Conservation (phyloP, 1,139 yeast genomes). For the Yamadazyma pseudoaaseri region DNA sequence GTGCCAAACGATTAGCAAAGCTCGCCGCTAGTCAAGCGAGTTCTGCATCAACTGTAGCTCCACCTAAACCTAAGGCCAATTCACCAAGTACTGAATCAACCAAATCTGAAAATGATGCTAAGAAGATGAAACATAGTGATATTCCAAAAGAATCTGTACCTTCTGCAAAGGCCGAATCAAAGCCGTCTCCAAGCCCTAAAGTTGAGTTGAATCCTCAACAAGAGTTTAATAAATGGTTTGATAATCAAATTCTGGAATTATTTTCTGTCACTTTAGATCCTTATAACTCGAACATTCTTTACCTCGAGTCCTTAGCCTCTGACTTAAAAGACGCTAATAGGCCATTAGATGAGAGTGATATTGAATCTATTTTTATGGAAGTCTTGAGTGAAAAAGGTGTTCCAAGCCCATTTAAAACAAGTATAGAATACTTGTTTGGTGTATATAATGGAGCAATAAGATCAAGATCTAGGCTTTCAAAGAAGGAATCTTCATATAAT, state of each 20-base stretch:
- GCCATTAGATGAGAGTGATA: constrained; percentile 23
- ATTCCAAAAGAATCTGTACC: background rate
- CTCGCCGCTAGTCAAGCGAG: constrained; percentile 26
- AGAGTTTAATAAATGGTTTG: constrained; percentile 2
- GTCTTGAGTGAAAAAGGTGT: constrained; percentile 53
- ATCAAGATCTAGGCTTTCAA: constrained; percentile 39
- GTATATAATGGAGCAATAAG: constrained; percentile 42
- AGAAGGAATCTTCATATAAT: constrained; percentile 37
- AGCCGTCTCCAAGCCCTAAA: background rate
- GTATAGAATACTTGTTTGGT: constrained; percentile 47
- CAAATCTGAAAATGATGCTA: background rate
- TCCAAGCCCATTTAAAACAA: constrained; percentile 23
- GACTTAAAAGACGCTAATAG: constrained; percentile 29
- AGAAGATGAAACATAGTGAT: constrained; percentile 4
- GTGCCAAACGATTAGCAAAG: constrained; percentile 59
- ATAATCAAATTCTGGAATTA: constrained; percentile 29
- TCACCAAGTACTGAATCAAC: background rate
- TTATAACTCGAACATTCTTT: constrained; percentile 15
- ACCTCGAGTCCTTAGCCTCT: constrained; percentile 36
- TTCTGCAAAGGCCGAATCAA: background rate
- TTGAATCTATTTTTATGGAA: constrained; percentile 52
- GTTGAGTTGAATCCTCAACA: background rate
- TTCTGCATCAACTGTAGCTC: background rate
- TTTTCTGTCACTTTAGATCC: constrained; percentile 36
- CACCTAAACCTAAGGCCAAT: background rate